Conservation (phyloP, 305 asterid species). For the Rubia peregrina region DNA sequence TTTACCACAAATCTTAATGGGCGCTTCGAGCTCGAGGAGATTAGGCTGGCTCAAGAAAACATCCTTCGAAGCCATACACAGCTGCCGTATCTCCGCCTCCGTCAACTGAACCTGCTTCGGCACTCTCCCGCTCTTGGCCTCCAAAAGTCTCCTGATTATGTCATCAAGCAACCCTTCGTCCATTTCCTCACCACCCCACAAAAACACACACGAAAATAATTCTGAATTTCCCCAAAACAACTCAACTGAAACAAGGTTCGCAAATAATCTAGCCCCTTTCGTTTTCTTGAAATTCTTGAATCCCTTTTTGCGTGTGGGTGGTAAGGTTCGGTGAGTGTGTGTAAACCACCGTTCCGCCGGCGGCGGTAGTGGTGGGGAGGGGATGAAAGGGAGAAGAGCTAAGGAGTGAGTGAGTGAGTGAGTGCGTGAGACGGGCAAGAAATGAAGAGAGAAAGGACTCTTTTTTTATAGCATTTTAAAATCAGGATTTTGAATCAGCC, state of each 20-base stretch:
- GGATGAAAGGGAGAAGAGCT: neutral
- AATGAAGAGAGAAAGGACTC: neutral
- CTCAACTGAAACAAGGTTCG: neutral
- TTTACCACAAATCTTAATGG: conserved; percentile 38
- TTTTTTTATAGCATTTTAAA: neutral
- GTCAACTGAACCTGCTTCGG: conserved; percentile 32
- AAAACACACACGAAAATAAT: neutral
- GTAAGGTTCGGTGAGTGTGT: neutral
- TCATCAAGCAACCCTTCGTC: conserved; percentile 32
- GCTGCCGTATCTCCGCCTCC: conserved; percentile 34
- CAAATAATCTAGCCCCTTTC: too few species aligned
- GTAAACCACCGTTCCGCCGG: neutral
- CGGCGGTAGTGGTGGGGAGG: neutral
- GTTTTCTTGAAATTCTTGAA: neutral
- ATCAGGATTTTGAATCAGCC: neutral
- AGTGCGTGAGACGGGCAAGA: neutral
- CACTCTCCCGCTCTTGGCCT: conserved; percentile 29
- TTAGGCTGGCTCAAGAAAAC: conserved; percentile 36
- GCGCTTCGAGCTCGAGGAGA: conserved; percentile 39
- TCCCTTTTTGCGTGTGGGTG: neutral
- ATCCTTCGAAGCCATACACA: conserved; percentile 30
- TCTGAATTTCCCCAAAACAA: neutral
- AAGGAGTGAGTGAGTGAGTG: neutral
- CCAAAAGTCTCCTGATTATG: conserved; percentile 28
- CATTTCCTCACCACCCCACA: conserved; percentile 12